Base-by-base conservation (phyloP, 2,329 filamentous ascomycete species). In the Cytospora chrysosperma region DNA sequence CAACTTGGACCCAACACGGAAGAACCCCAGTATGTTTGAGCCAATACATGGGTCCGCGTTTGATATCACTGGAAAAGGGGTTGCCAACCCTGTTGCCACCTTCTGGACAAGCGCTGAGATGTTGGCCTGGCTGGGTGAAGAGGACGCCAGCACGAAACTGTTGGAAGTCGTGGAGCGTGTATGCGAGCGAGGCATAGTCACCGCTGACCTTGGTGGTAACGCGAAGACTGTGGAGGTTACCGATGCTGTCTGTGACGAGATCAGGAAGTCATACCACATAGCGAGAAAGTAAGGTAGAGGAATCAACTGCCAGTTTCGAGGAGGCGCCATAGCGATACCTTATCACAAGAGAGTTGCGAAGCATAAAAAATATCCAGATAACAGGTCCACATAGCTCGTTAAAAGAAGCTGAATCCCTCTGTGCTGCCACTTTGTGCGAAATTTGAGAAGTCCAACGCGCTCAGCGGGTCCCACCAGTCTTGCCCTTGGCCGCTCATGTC, bases 1-100 rank as follows among this genome's bases (percentile, higher is more conserved):
- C 40, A 89, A 88, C 67, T 77, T 90, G 8, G 86, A 89, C 68
- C 86, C 87, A 6, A 75, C 74, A 9, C 68, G 81, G 75, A n/a
- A 79, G 71, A 69, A 82, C 74, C 61, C 83, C 72, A 78, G 75
- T 59, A 82, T 85, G 82, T 85, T 85, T 67, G 83, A 85, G 73
- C 83, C 83, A 0, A 84, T 85, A 62, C 82, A 84, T 65, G 82
- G 82, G 6, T 80, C 77, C 8, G 82, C 82, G 1, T 82, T 82
- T 60, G 82, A 85, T 64, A 84, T 85, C 55, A 78, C 79, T 0
- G 82, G 82, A 3, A 81, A 81, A 67, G 82, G 82, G 3, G 68
- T 82, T 24, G 81, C 81, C 0, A 85, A 85, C 61, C 82, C 82
- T 0, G 79, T 85, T 0, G 82, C 75, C 6, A 82, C 81, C 0